Evolutionary conservation across 2,329 filamentous ascomycete genomes (phyloP).

Genomic region (Ophiocordyceps camponoti-floridani): DNA sequence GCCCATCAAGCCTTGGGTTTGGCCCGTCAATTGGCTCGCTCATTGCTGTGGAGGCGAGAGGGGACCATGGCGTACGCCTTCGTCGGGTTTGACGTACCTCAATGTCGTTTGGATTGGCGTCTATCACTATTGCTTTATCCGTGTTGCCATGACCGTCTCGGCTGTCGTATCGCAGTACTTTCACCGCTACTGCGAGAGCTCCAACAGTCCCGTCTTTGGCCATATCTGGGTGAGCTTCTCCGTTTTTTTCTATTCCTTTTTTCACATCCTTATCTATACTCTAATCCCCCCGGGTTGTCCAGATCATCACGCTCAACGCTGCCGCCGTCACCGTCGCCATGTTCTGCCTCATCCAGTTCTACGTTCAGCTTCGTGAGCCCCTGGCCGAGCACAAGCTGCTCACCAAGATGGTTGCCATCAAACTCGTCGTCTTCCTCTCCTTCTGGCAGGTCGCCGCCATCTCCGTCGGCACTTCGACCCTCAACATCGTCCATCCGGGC

Average conservation of each 20-base stretch:
- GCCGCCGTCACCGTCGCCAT: slow-evolving; percentile 65
- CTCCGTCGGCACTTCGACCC: slow-evolving; percentile 33
- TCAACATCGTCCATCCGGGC: slow-evolving; percentile 44
- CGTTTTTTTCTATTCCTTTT: no score
- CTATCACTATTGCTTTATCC: slow-evolving; percentile 74
- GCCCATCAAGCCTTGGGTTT: slow-evolving; percentile 54
- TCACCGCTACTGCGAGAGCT: slow-evolving; percentile 60
- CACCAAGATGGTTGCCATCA: slow-evolving; percentile 71
- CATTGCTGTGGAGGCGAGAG: slow-evolving; percentile 51
- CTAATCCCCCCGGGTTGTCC: background rate
- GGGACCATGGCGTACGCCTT: slow-evolving; percentile 55
- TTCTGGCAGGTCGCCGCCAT: slow-evolving; percentile 60
- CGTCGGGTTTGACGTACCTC: slow-evolving; percentile 76
- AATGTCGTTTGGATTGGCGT: slow-evolving; percentile 71
- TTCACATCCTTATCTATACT: background rate
- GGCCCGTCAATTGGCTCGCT: slow-evolving; percentile 52
- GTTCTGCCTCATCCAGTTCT: slow-evolving; percentile 80
- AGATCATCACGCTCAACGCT: slow-evolving; percentile 52
- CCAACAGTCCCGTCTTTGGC: slow-evolving; percentile 59
- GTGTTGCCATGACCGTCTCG: slow-evolving; percentile 62
- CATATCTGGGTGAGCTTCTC: slow-evolving; percentile 58
- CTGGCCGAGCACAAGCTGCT: slow-evolving; percentile 54
- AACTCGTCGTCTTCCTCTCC: slow-evolving; percentile 78
- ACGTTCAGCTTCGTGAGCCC: slow-evolving; percentile 54
- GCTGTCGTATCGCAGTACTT: slow-evolving; percentile 56